Percentiles rank a stretch among this genome's conserved stretches.
Evolutionary conservation across 805 yeast species (phyloP).

Genomic region (Candida jianshihensis): DNA sequence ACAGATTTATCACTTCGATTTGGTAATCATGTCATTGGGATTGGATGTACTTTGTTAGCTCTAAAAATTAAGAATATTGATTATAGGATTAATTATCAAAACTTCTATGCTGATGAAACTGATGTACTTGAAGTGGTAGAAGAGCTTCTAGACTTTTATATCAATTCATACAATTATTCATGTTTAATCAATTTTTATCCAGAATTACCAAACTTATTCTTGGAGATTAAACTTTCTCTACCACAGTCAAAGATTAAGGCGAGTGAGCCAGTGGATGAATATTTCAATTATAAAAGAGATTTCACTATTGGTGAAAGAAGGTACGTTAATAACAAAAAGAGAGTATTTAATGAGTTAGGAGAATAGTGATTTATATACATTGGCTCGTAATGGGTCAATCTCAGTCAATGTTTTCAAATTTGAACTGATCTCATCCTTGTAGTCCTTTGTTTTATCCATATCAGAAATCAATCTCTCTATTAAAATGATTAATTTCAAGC

Average conservation of each 20-base stretch:
- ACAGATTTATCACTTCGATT: slow-evolving; percentile 63
- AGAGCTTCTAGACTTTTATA: slow-evolving; percentile 54
- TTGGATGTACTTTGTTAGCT: slow-evolving; percentile 59
- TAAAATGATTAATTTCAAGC: slow-evolving; percentile 54
- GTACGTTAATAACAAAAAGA: slow-evolving; percentile 43
- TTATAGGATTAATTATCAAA: slow-evolving; percentile 16
- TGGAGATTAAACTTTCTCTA: slow-evolving; percentile 39
- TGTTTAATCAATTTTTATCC: slow-evolving; percentile 37
- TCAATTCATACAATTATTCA: slow-evolving; percentile 47
- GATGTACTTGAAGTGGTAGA: slow-evolving; percentile 42
- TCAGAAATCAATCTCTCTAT: slow-evolving; percentile 29
- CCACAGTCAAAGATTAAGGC: slow-evolving; percentile 24
- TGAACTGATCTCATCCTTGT: slow-evolving; percentile 25
- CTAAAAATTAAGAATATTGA: slow-evolving; percentile 35
- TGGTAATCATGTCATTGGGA: slow-evolving; percentile 72
- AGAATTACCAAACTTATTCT: slow-evolving; percentile 26
- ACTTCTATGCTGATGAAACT: slow-evolving; percentile 13
- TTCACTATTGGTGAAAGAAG: slow-evolving; percentile 38
- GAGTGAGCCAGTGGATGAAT: slow-evolving; percentile 37
- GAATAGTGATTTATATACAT: slow-evolving; percentile 37
- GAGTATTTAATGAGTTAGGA: slow-evolving; percentile 33
- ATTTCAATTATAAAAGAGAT: slow-evolving; percentile 27
- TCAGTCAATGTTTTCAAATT: slow-evolving; percentile 37
- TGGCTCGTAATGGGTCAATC: slow-evolving; percentile 59
- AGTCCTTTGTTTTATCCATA: slow-evolving; percentile 8